These are phyloP conservation scores for Quercus cerris DNA, from an alignment of 306 rosid species.

Conservation along the genomic window DNA sequence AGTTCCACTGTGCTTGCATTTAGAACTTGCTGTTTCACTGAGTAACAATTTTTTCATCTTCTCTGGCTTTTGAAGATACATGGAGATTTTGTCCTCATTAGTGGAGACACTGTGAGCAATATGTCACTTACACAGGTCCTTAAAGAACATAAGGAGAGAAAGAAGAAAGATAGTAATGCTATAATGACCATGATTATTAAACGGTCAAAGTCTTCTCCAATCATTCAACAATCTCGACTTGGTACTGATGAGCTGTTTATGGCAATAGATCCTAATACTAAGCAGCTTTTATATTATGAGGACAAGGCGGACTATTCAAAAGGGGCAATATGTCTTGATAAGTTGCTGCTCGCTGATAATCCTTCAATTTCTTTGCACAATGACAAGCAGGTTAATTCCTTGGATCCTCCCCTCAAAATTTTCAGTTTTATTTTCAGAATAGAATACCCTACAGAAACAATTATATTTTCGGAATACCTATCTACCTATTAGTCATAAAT, in stretches of 20 bases:
- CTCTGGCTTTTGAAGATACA: conserved; percentile 63
- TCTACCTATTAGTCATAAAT: background rate
- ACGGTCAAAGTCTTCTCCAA: conserved; percentile 79
- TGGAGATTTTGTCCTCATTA: conserved; percentile 93
- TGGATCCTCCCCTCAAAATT: conserved; percentile 10
- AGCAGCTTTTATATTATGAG: conserved; percentile 89
- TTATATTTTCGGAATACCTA: background rate
- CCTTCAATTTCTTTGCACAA: conserved; percentile 80
- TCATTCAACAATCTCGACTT: conserved; percentile 84
- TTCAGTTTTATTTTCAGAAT: conserved; percentile 26
- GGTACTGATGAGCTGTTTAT: conserved; percentile 93
- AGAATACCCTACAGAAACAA: background rate
- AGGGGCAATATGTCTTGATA: conserved; percentile 69
- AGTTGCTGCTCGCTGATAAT: conserved; percentile 66
- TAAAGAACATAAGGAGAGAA: conserved; percentile 86
- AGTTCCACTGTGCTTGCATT: conserved; percentile 2
- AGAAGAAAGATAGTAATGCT: conserved; percentile 86
- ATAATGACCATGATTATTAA: conserved; percentile 95
- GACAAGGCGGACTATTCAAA: conserved; percentile 69
- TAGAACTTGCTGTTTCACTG: conserved; percentile 1
- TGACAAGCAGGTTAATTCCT: conserved; percentile 72
- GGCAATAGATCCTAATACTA: conserved; percentile 83
- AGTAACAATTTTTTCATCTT: conserved; percentile 29
- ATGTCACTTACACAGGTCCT: conserved; percentile 92
- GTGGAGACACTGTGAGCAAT: conserved; percentile 98